Percentiles rank a stretch among this genome's conserved stretches.
These are phyloP conservation scores for Solanum gandarillasii DNA, from an alignment of 257 asterid species.

Conservation along the genomic window DNA sequence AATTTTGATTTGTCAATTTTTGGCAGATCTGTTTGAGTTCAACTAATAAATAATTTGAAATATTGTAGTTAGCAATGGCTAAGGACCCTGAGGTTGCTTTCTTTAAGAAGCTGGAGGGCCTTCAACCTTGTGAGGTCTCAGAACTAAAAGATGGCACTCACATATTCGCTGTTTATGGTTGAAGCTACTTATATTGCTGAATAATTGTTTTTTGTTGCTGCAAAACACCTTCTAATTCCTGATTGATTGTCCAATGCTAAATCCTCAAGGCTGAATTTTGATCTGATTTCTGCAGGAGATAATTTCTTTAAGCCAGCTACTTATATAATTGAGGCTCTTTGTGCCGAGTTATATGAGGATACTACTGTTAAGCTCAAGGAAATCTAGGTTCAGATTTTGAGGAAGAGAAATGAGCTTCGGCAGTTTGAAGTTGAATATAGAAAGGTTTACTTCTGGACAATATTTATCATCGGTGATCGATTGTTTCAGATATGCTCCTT, in stretches of 20 bases:
- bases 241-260: background rate
- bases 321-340: conserved; percentile 81
- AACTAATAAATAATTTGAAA: background rate
- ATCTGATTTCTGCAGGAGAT: conserved; percentile 58
- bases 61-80: conserved; percentile 44
- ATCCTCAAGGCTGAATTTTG: background rate
- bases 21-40: no score
- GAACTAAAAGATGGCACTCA: conserved; percentile 96
- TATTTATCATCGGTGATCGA: background rate
- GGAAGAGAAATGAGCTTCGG: conserved; percentile 89
- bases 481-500: background rate
- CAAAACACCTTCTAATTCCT: background rate
- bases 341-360: conserved; percentile 85
- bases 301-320: conserved; percentile 91
- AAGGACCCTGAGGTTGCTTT: conserved; percentile 98
- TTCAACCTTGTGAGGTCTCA: conserved; percentile 98
- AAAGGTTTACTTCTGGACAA: conserved; percentile 35
- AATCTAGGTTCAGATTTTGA: conserved; percentile 80
- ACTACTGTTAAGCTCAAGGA: conserved; percentile 79
- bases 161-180: conserved; percentile 97
- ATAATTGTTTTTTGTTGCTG: conserved; percentile 8
- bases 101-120: conserved; percentile 94
- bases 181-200: conserved; percentile 23
- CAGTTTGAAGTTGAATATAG: conserved; percentile 94
- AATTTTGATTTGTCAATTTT: no score